These are phyloP conservation scores for Sphaerulina musiva DNA, from an alignment of 2,329 filamentous ascomycete species.

Conservation along the genomic window DNA sequence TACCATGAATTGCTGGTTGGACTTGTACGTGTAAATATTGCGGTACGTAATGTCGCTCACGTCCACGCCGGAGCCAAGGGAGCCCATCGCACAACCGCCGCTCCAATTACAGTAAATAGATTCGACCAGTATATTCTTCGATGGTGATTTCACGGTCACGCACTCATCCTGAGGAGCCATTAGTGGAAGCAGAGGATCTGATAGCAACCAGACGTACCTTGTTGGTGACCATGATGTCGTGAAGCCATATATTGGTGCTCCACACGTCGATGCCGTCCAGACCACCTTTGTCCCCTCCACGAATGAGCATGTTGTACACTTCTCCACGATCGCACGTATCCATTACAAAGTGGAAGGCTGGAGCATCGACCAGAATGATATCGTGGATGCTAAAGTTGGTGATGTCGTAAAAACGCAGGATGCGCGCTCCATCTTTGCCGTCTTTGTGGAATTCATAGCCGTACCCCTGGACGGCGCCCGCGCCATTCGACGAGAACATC, in stretches of 20 bases:
- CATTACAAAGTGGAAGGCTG: slow-evolving; percentile 47
- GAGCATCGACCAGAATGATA: slow-evolving; percentile 45
- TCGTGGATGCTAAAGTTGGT: slow-evolving; percentile 47
- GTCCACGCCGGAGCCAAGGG: slow-evolving; percentile 44
- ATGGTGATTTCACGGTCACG: slow-evolving; percentile 51
- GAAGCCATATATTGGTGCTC: slow-evolving; percentile 51
- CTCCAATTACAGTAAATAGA: slow-evolving; percentile 54
- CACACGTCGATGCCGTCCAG: slow-evolving; percentile 53
- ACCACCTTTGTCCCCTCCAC: slow-evolving; percentile 47
- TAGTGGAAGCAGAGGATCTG: slow-evolving; percentile 21
- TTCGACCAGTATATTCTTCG: slow-evolving; percentile 52
- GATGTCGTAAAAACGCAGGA: slow-evolving; percentile 43
- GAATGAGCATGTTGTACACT: slow-evolving; percentile 51
- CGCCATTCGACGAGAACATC: slow-evolving; percentile 47
- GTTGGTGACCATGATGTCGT: slow-evolving; percentile 57
- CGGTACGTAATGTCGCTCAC: slow-evolving; percentile 50
- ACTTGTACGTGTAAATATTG: slow-evolving; percentile 46
- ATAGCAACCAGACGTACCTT: slow-evolving; percentile 31
- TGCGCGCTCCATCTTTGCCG: slow-evolving; percentile 40
- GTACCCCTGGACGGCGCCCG: slow-evolving; percentile 49
- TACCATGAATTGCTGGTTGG: neutral
- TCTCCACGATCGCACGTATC: slow-evolving; percentile 49
- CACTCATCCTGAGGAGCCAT: slow-evolving; percentile 43
- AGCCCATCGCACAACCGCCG: slow-evolving; percentile 54
- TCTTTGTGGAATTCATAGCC: slow-evolving; percentile 46